Evolutionary conservation across 1,284 basidiomycete genomes (phyloP), one percentile per base, ranked within the genome.

Genomic region (Fomitopsis palustris): DNA sequence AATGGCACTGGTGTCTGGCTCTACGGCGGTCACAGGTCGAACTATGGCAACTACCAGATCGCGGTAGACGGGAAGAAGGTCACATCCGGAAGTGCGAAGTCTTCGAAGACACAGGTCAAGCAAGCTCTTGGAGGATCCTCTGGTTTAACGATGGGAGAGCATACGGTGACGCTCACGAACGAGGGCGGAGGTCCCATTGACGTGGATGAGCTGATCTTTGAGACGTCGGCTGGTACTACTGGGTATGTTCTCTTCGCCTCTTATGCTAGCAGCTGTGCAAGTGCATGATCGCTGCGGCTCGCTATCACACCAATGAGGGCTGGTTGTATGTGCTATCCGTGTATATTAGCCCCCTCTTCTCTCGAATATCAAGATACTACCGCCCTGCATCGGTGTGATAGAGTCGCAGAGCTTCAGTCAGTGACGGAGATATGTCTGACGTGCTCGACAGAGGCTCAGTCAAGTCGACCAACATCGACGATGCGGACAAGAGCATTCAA

Each of bases 1-100:
- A 66, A 62, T 76, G 82, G 83, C 21, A 85, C 82, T 59, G 84
- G 81, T 4, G 74, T 84, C 54, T 78, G 77, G 67, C 65, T 85
- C 54, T 81, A 77, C 64, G 83, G 83, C 35, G 79, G 78, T 16
- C 72, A 69, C 39, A 67, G 75, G 59, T 74, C 80, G 23, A 71
- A 74, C 57, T 84, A 84, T 64, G 83, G 84, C 53, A 65, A 70
- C 23, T 85, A 78, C 67, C 71, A 71, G 29, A 62, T 85, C 27
- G 61, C 74, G 10, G 71, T 85, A 7, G 83, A 85, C 63, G 78
- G 79, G 10, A 58, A 72, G n/a, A 67, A 68, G 7, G 63, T 78
- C 17, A 53, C 67, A n/a, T 72, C 60, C 53, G 75, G 77, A 9
- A 74, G 67, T 60, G 77, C 79, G 6, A 69, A 71, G 12, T 65